Percentiles rank a stretch among this genome's conserved stretches.
Conservation (phyloP, 176 grass and related monocot genomes). For the Hyparrhenia diplandra region DNA sequence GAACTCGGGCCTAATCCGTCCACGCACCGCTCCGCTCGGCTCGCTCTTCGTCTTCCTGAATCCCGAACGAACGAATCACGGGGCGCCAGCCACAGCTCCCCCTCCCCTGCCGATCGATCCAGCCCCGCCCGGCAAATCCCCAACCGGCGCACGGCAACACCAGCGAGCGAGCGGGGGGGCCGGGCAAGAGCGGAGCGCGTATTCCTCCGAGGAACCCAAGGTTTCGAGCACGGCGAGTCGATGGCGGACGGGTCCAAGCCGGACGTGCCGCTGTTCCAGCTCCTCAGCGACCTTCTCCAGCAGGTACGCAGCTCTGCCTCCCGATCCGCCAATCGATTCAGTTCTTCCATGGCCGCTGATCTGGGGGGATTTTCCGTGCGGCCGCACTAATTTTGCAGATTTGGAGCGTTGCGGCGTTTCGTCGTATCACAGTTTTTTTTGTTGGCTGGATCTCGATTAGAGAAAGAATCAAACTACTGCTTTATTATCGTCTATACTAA, state of each 20-base stretch:
- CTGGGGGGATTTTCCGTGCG: background rate
- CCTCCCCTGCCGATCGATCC: too few species aligned
- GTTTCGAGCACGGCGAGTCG: background rate
- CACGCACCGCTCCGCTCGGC: too few species aligned
- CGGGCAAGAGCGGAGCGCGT: background rate
- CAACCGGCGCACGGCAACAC: background rate
- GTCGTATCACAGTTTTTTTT: background rate
- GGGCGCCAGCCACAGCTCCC: background rate
- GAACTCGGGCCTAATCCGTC: background rate
- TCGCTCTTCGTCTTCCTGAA: background rate
- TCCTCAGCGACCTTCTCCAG: slow-evolving; percentile 70
- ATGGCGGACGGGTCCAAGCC: slow-evolving; percentile 80
- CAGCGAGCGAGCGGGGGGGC: too few species aligned
- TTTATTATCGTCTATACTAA: background rate
- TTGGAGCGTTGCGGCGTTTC: too few species aligned
- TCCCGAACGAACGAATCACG: background rate
- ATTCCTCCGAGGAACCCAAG: background rate
- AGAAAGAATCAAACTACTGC: background rate
- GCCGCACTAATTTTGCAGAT: background rate
- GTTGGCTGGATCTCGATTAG: background rate
- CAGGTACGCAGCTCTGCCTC: slow-evolving; percentile 40
- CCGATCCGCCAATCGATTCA: background rate
- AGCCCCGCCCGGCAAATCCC: background rate
- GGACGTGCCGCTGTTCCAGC: slow-evolving; percentile 82
- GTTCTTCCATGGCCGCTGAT: background rate